Conservation (phyloP, 768 basidiomycete species). For the Tremella mesenterica region DNA sequence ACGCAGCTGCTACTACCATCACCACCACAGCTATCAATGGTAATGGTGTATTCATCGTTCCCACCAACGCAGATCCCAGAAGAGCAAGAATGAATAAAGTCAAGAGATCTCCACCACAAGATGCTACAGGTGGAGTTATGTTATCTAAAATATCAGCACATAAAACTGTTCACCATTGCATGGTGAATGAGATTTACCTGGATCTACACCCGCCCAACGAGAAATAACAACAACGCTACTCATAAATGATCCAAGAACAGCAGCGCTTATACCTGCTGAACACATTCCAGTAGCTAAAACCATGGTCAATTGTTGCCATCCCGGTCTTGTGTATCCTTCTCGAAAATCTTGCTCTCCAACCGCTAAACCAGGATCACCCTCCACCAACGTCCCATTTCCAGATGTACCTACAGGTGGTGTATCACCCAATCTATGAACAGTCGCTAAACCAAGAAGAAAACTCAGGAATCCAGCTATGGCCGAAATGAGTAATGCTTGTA, state of each 20-base stretch:
- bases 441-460: slow-evolving; percentile 58
- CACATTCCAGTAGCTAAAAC: slow-evolving; percentile 55
- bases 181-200: slow-evolving; percentile 53
- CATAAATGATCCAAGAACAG: slow-evolving; percentile 88
- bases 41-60: slow-evolving; percentile 56
- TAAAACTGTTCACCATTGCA: neutral
- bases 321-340: slow-evolving; percentile 44
- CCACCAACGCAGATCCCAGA: slow-evolving; percentile 55
- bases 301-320: slow-evolving; percentile 46
- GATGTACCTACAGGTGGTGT: slow-evolving; percentile 7
- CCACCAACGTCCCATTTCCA: slow-evolving; percentile 3
- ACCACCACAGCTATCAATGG: slow-evolving; percentile 47
- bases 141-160: slow-evolving; percentile 57
- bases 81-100: slow-evolving; percentile 74
- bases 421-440: slow-evolving; percentile 41
- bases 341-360: slow-evolving; percentile 31
- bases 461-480: slow-evolving; percentile 72
- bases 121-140: slow-evolving; percentile 86
- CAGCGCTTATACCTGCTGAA: slow-evolving; percentile 65
- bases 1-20: slow-evolving; percentile 46
- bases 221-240: slow-evolving; percentile 70
- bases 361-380: slow-evolving; percentile 22
- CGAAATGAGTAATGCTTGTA: slow-evolving; percentile 84
- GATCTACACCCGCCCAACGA: slow-evolving; percentile 66
- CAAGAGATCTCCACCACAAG: slow-evolving; percentile 84